phyloP scores from a whole-genome alignment of 2,329 filamentous ascomycete species.

The Fusarium brevicatenulatum region DNA sequence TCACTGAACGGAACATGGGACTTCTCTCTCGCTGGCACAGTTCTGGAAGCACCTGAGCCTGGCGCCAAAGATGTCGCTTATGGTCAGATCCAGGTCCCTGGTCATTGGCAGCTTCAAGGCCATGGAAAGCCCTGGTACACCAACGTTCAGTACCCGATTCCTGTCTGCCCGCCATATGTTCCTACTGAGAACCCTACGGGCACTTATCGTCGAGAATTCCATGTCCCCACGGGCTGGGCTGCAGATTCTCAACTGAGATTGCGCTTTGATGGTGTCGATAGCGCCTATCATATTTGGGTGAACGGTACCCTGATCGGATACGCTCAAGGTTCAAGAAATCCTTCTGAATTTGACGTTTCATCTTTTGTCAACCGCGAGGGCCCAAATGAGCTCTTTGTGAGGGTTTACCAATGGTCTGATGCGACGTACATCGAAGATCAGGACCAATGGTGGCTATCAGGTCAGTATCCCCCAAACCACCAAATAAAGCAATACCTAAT shows the following conservation, averaged over 20 bases:
- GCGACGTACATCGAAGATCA: conserved; percentile 77
- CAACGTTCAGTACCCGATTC: conserved; percentile 73
- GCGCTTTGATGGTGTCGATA: conserved; percentile 78
- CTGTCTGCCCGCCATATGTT: conserved; percentile 70
- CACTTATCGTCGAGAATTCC: conserved; percentile 67
- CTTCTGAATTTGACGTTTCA: conserved; percentile 76
- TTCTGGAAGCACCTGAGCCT: conserved; percentile 56
- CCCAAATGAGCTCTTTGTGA: conserved; percentile 67
- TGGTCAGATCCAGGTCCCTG: conserved; percentile 67
- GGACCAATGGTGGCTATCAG: conserved; percentile 75
- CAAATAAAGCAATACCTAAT: conserved; percentile 48
- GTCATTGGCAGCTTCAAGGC: conserved; percentile 77
- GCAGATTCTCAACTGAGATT: conserved; percentile 66
- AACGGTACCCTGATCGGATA: conserved; percentile 74
- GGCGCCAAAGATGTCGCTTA: conserved; percentile 58
- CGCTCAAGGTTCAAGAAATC: conserved; percentile 74
- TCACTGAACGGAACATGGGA: conserved; percentile 67
- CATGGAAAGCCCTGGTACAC: conserved; percentile 75
- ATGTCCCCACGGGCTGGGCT: conserved; percentile 60
- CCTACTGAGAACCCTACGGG: conserved; percentile 73
- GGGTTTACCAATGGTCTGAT: conserved; percentile 77
- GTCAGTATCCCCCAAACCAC: conserved; percentile 62
- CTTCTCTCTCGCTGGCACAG: conserved; percentile 61
- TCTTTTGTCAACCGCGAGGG: conserved; percentile 52
- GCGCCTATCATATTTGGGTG: conserved; percentile 75